phyloP scores from a whole-genome alignment of 139 green algal species.

The Pycnococcus provasolii region DNA sequence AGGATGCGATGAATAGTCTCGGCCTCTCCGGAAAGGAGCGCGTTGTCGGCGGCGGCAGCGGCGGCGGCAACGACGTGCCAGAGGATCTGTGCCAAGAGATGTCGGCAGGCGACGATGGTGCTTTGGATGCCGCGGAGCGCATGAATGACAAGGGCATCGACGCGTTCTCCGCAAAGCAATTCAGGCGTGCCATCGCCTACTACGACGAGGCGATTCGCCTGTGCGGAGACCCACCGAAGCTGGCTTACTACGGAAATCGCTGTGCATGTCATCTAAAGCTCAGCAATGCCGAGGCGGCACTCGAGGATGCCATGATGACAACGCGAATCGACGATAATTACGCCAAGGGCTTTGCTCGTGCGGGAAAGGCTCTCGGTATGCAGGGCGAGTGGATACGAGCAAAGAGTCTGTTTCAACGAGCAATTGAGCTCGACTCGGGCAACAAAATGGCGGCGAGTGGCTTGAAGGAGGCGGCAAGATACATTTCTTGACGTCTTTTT shows the following conservation, averaged over 20 bases:
- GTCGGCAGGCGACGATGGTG: neutral
- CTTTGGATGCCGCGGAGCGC: neutral
- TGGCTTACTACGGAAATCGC: neutral
- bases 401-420: neutral
- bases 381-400: neutral
- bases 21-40: neutral
- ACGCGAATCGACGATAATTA: neutral
- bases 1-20: too few relatives aligned
- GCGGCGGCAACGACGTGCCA: neutral
- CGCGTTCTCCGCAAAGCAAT: neutral
- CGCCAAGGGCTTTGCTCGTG: neutral
- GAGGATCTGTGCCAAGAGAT: neutral
- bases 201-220: neutral
- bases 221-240: neutral
- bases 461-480: neutral
- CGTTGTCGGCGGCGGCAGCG: neutral
- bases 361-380: neutral
- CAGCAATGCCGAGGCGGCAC: neutral
- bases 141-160: constrained; percentile 8
- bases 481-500: too few relatives aligned
- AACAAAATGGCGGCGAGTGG: neutral
- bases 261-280: neutral
- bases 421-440: neutral
- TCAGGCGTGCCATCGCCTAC: too few relatives aligned
- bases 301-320: constrained; percentile 1